Base-by-base conservation (phyloP, 768 basidiomycete genomes). In the Lactarius sanguifluus region DNA sequence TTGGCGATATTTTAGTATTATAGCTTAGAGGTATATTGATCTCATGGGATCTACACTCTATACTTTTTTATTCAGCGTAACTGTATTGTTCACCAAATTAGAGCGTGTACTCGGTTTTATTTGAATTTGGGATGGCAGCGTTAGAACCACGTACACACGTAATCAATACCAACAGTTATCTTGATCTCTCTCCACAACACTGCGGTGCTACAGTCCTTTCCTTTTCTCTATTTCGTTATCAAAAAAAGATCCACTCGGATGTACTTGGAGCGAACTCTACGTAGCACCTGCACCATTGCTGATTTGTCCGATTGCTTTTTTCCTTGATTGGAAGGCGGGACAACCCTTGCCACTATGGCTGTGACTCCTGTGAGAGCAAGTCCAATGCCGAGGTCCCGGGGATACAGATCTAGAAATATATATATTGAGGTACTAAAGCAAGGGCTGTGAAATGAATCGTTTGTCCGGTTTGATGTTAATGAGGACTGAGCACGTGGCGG, bases 1-100 rank as follows among this genome's bases (percentile, higher is more conserved):
- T 50, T 28, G 50, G 20, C 15, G 10, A 16, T 40, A 32, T 10
- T 7, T 32, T 36, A 10, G 28, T 38, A 52, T 28, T 38, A 52
- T 28, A 52, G 50, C 50, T 52, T 52, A 52, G 50, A 52, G 50
- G 50, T 52, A 52, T 23, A 52, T 52, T 50, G 50, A 52, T 25
- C 13, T 52, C 50, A 7, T 15, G 5, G 23, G 50, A 52, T 52
- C 47, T 52, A 52, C 25, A 15, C 50, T 52, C 12, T 52, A 52
- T 52, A 25, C 50, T 52, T 15, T 3, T 52, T 52, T 25, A 25
- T 52, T n/a, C 50, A 4, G 41, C 10, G 50, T 7, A 7, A 7
- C 23, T 34, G 32, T 57, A 36, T 10, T 13, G 70, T 81, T 7
- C 50, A n/a, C 50, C 20, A 13, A 34, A 30, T 30, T 12, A 9